Conservation (phyloP, 202 grass and related monocot species). For the Cymbopogon flexuosus region DNA sequence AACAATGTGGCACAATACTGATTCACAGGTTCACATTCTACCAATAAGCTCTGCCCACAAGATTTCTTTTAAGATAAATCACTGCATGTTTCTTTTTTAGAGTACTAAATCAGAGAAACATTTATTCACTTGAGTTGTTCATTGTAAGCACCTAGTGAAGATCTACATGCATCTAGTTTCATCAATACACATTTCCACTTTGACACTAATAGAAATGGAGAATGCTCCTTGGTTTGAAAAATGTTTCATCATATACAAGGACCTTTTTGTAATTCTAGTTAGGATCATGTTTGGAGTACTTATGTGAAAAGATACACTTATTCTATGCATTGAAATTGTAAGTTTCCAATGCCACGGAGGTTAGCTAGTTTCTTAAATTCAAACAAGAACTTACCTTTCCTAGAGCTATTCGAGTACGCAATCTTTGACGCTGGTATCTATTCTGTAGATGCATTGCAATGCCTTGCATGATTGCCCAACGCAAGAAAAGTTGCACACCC, state of each 20-base stretch:
- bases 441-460: constrained; percentile 98
- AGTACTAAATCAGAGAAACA: neutral
- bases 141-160: constrained; percentile 12
- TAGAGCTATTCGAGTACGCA: constrained; percentile 90
- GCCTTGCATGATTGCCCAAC: constrained; percentile 97
- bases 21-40: neutral
- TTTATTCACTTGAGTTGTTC: neutral
- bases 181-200: neutral
- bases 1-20: neutral
- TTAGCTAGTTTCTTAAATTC: constrained; percentile 7
- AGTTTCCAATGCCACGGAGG: neutral
- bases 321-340: neutral
- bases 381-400: constrained; percentile 59
- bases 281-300: neutral
- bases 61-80: neutral
- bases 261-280: neutral
- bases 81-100: neutral
- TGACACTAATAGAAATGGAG: neutral
- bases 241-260: neutral
- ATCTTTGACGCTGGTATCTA: constrained; percentile 95
- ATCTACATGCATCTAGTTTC: neutral
- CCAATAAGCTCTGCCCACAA: no score
- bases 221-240: neutral
- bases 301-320: neutral
- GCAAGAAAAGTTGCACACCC: constrained; percentile 75